Conservation (phyloP, 768 basidiomycete species). For the Kwoniella shandongensis region DNA sequence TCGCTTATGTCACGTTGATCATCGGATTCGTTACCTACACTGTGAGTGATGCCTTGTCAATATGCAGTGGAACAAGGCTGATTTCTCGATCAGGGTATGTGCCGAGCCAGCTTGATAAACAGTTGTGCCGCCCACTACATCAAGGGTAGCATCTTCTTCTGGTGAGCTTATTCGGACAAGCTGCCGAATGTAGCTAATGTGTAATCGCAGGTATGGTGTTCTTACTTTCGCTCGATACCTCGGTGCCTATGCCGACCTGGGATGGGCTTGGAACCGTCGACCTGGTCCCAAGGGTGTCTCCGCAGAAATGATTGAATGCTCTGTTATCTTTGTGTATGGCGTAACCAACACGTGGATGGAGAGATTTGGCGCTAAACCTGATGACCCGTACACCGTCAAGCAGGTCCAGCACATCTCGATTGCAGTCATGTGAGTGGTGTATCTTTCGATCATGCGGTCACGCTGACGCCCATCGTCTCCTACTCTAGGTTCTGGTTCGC, state of each 20-base stretch:
- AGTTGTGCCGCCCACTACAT: slow-evolving; percentile 79
- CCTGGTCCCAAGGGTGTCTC: slow-evolving; percentile 31
- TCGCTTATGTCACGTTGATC: slow-evolving; percentile 66
- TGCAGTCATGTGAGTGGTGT: slow-evolving; percentile 59
- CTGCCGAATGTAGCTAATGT: neutral
- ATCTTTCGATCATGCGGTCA: no score
- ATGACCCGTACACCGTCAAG: slow-evolving; percentile 83
- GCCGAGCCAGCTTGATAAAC: slow-evolving; percentile 73
- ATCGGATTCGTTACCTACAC: slow-evolving; percentile 78
- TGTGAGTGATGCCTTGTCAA: slow-evolving; percentile 18
- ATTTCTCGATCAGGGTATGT: slow-evolving; percentile 61
- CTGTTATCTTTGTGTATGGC: slow-evolving; percentile 78
- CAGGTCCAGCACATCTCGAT: slow-evolving; percentile 93
- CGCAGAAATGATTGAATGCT: slow-evolving; percentile 55
- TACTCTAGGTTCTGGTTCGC: slow-evolving; percentile 87
- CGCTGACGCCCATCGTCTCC: slow-evolving; percentile 40
- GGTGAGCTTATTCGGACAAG: slow-evolving; percentile 34
- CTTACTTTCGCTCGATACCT: slow-evolving; percentile 91
- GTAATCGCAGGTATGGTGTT: slow-evolving; percentile 64
- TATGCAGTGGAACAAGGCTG: neutral
- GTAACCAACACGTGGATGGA: slow-evolving; percentile 96
- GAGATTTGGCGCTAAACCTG: slow-evolving; percentile 76
- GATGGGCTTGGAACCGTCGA: slow-evolving; percentile 88
- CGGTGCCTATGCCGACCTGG: slow-evolving; percentile 77
- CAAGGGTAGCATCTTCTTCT: slow-evolving; percentile 84